phyloP scores from a whole-genome alignment of 805 yeast species.

The Schizosaccharomyces octosporus region DNA sequence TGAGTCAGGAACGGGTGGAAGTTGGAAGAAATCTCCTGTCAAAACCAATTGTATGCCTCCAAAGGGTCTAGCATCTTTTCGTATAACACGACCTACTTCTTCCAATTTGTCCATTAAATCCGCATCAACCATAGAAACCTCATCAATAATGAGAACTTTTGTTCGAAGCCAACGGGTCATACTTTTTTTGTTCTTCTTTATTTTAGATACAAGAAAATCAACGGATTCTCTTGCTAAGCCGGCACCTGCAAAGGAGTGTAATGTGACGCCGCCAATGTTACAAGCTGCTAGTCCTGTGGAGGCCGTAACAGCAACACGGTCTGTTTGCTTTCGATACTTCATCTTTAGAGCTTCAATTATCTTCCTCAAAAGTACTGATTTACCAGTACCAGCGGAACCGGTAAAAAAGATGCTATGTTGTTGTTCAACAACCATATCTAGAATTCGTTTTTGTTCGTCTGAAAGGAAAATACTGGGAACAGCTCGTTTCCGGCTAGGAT shows the following conservation, averaged over 20 bases:
- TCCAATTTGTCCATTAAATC: conserved; percentile 51
- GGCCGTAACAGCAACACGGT: conserved; percentile 65
- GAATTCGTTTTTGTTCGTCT: conserved; percentile 29
- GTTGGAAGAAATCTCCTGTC: conserved; percentile 89
- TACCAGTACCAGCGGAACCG: conserved; percentile 93
- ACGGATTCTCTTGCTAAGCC: conserved; percentile 45
- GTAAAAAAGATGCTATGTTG: conserved; percentile 55
- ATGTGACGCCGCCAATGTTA: conserved; percentile 72
- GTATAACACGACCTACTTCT: conserved; percentile 31
- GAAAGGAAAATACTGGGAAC: conserved; percentile 12
- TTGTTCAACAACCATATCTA: conserved; percentile 39
- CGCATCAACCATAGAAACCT: conserved; percentile 84
- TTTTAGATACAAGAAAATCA: conserved; percentile 21
- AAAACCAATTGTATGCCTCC: conserved; percentile 81
- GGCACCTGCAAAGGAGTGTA: conserved; percentile 65
- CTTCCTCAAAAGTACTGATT: conserved; percentile 58
- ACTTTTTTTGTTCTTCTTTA: conserved; percentile 23
- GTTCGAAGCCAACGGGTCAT: conserved; percentile 38
- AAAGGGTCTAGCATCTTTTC: conserved; percentile 40
- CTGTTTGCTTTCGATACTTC: conserved; percentile 19
- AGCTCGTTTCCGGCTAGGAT: too few relatives aligned
- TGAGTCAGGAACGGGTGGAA: conserved; percentile 57
- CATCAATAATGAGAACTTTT: conserved; percentile 64
- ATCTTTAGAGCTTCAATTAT: conserved; percentile 30
- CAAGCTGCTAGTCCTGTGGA: conserved; percentile 92